Conservation (phyloP, 306 rosid genomes). For the Pachyrhizus erosus region DNA sequence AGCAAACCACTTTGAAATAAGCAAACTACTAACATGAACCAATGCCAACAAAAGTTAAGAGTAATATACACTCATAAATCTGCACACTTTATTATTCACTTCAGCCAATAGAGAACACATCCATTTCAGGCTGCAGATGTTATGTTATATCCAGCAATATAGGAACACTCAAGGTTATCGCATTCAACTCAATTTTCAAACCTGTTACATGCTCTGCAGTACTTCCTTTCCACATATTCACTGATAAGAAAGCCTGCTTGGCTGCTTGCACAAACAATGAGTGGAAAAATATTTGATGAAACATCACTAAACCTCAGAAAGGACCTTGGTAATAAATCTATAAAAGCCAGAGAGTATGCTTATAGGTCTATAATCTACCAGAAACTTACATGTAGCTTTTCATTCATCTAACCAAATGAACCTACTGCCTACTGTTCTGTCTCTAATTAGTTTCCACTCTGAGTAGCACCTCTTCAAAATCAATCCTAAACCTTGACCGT, state of each 20-base stretch:
- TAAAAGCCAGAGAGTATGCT: neutral
- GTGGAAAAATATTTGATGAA: neutral
- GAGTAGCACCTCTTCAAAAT: neutral
- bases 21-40: neutral
- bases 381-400: neutral
- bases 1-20: neutral
- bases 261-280: neutral
- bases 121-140: neutral
- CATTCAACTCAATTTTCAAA: neutral
- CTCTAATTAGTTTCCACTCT: neutral
- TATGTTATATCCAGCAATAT: neutral
- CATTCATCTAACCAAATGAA: neutral
- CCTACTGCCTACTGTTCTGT: neutral
- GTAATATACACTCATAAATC: neutral
- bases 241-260: neutral
- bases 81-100: neutral
- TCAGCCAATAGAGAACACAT: neutral
- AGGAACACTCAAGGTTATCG: neutral
- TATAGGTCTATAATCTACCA: neutral
- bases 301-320: neutral
- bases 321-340: neutral
- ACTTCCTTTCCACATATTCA: neutral
- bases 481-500: neutral
- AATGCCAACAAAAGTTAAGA: neutral
- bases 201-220: neutral